A percentile compares a stretch with the other conserved stretches of the same genome.
Conservation (phyloP, 2,329 filamentous ascomycete genomes). For the Colletotrichum sp. region DNA sequence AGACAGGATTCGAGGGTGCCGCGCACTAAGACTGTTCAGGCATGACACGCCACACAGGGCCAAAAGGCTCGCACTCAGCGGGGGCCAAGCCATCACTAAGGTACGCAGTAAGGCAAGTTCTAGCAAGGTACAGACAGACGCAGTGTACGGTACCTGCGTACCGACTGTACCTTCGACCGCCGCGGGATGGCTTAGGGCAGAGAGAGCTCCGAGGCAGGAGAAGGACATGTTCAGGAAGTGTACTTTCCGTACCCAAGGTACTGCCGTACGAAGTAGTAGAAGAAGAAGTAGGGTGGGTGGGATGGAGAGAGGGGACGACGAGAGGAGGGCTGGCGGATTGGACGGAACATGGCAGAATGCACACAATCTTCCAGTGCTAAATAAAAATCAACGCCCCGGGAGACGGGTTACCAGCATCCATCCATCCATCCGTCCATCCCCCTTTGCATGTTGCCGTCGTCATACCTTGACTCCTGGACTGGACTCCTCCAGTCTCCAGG, state of each 20-base stretch:
- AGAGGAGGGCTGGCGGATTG: background rate
- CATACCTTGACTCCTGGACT: background rate
- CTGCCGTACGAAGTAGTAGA: background rate
- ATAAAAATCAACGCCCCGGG: background rate
- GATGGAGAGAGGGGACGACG: background rate
- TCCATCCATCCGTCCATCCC: background rate
- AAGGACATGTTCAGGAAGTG: background rate
- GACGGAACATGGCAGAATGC: background rate
- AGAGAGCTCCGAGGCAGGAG: background rate
- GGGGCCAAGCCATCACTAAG: background rate
- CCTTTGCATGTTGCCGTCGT: conserved; percentile 12
- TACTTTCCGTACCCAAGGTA: background rate
- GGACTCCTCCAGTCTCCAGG: background rate
- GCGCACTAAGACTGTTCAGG: background rate
- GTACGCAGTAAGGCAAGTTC: background rate
- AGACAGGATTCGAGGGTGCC: background rate
- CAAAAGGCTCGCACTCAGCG: background rate
- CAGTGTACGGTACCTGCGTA: background rate
- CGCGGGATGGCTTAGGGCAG: background rate
- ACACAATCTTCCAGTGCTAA: background rate
- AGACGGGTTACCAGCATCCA: conserved; percentile 1
- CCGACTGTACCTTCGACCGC: background rate
- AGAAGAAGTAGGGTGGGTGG: background rate
- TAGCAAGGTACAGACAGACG: background rate
- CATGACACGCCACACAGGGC: background rate